These are phyloP conservation scores for Austroboletus festivus DNA, from an alignment of 768 basidiomycete species.

Conservation along the genomic window DNA sequence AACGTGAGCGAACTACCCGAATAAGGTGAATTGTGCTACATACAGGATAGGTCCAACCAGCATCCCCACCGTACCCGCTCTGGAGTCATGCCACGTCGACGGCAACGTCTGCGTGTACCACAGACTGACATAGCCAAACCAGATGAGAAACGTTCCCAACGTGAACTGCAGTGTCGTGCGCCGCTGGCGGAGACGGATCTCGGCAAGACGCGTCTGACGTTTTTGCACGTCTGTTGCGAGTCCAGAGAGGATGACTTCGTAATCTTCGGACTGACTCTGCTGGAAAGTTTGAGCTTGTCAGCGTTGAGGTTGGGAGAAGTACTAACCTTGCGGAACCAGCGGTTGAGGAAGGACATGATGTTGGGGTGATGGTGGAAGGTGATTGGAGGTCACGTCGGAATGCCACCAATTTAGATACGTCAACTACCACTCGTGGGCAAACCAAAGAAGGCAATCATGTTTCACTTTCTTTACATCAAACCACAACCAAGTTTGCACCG, in stretches of 20 bases:
- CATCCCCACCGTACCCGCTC: conserved; percentile 46
- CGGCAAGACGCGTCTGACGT: conserved; percentile 69
- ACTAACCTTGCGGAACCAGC: conserved; percentile 30
- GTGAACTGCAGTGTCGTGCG: conserved; percentile 75
- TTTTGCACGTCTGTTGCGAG: conserved; percentile 70
- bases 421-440: neutral
- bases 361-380: conserved; percentile 12
- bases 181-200: conserved; percentile 83
- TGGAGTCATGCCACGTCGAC: conserved; percentile 24
- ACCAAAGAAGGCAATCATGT: too few relatives aligned
- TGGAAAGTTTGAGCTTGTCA: neutral
- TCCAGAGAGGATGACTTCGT: conserved; percentile 66
- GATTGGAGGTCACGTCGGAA: conserved; percentile 1
- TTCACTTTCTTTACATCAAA: too few relatives aligned
- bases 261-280: conserved; percentile 52
- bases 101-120: conserved; percentile 70
- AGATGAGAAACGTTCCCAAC: conserved; percentile 69
- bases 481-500: too few relatives aligned
- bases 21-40: conserved; percentile 29
- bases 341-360: conserved; percentile 30
- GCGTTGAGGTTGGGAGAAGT: neutral
- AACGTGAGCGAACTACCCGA: conserved; percentile 1
- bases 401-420: conserved; percentile 15
- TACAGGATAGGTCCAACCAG: conserved; percentile 77
- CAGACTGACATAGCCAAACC: conserved; percentile 67